Conservation (phyloP, 805 yeast species). For the Lachancea cidri region DNA sequence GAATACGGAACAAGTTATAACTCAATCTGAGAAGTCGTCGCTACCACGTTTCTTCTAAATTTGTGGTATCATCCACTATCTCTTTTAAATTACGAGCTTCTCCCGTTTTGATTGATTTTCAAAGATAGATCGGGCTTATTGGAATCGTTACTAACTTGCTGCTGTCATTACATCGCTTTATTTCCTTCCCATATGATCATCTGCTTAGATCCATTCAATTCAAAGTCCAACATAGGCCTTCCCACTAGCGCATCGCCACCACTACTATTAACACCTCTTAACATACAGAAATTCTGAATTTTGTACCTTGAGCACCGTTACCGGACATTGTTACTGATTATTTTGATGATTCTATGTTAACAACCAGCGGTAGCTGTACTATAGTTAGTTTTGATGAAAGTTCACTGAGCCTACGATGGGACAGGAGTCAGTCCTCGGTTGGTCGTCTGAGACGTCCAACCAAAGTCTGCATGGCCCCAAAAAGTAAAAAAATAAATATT, state of each 20-base stretch:
- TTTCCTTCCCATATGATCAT: too few species aligned
- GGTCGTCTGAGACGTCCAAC: too few species aligned
- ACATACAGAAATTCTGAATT: constrained; percentile 99
- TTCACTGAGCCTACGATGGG: not conserved
- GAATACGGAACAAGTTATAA: not conserved
- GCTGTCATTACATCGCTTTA: too few species aligned
- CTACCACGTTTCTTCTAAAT: not conserved
- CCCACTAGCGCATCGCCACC: not conserved
- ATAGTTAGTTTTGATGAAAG: not conserved
- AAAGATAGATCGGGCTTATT: too few species aligned
- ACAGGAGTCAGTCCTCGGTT: not conserved
- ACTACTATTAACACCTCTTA: constrained; percentile 6
- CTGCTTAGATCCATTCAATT: too few species aligned
- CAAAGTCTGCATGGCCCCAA: too few species aligned
- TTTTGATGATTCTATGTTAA: not conserved
- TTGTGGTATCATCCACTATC: too few species aligned
- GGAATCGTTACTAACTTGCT: too few species aligned
- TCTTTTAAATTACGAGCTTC: too few species aligned
- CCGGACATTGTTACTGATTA: constrained; percentile 63
- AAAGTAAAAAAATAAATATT: too few species aligned
- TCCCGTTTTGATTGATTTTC: too few species aligned
- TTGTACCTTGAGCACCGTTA: constrained; percentile 98
- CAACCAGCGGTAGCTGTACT: not conserved
- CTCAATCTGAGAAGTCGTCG: not conserved
- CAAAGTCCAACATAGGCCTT: too few species aligned